Conservation (phyloP, 345 rosid genomes). For the Trapa bicornis region DNA sequence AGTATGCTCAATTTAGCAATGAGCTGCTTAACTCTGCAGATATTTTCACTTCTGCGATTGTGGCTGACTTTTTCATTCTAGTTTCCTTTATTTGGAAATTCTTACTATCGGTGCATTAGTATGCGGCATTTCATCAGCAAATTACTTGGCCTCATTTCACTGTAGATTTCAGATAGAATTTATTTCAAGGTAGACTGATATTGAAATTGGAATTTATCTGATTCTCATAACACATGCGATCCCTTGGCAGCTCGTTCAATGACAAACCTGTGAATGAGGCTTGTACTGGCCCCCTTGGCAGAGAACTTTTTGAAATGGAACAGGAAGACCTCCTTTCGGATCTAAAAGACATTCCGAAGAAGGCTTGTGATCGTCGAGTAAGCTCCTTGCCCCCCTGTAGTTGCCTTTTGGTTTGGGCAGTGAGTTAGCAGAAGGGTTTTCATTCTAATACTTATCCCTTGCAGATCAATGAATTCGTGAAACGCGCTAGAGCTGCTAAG, state of each 20-base stretch:
- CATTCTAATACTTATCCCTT: slow-evolving; percentile 4
- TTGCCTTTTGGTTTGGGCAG: background rate
- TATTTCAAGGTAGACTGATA: background rate
- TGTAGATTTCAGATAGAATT: background rate
- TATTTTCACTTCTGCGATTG: background rate
- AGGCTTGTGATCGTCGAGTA: slow-evolving; percentile 97
- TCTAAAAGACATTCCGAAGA: slow-evolving; percentile 86
- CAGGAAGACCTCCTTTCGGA: slow-evolving; percentile 85
- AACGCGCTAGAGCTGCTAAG: slow-evolving; percentile 92
- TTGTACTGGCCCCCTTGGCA: slow-evolving; percentile 73
- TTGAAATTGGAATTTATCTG: background rate
- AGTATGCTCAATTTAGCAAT: background rate
- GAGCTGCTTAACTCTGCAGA: background rate
- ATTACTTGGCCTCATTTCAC: background rate
- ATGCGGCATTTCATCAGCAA: background rate
- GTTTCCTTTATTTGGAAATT: background rate
- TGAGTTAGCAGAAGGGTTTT: background rate
- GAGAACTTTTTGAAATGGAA: slow-evolving; percentile 86
- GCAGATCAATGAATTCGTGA: slow-evolving; percentile 91
- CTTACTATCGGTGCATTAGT: background rate
- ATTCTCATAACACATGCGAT: background rate
- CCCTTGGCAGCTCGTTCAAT: slow-evolving; percentile 61
- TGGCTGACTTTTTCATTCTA: background rate
- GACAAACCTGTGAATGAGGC: slow-evolving; percentile 80
- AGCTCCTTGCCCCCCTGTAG: slow-evolving; percentile 19